Percentiles rank a stretch among this genome's conserved stretches.
Evolutionary conservation across 768 basidiomycete species (phyloP).

Genomic region (Pulveroboletus frians): DNA sequence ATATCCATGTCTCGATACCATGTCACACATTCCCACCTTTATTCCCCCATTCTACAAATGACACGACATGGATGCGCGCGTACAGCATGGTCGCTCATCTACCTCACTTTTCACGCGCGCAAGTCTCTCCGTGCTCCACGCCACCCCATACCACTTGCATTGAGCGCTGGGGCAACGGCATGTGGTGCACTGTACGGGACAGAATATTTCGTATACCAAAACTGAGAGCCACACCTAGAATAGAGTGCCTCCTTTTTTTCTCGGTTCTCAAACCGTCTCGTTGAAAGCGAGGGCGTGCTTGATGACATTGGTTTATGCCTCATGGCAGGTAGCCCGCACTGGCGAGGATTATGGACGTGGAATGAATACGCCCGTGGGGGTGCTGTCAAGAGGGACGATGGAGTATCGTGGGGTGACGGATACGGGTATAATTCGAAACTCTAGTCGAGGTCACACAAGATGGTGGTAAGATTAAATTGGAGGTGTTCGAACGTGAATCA

Average conservation of each 20-base stretch:
- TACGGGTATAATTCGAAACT: no score
- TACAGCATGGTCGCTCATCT: slow-evolving; percentile 44
- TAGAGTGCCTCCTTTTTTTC: no score
- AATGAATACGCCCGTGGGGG: neutral
- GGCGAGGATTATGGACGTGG: neutral
- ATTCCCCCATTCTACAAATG: neutral
- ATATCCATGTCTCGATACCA: neutral
- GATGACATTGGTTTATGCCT: neutral
- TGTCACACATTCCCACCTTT: neutral
- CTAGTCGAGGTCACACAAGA: no score
- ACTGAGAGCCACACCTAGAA: slow-evolving; percentile 5
- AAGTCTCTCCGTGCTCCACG: slow-evolving; percentile 30
- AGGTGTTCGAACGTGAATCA: no score
- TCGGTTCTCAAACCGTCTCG: neutral
- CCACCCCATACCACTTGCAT: slow-evolving; percentile 30
- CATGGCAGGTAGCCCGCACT: neutral
- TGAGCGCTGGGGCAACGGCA: slow-evolving; percentile 28
- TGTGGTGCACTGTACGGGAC: slow-evolving; percentile 27
- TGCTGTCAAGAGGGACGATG: no score
- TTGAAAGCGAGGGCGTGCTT: neutral
- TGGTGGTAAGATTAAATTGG: no score
- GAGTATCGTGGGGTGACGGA: no score
- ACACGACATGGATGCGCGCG: neutral
- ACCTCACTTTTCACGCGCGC: slow-evolving; percentile 37
- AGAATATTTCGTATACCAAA: slow-evolving; percentile 28